phyloP scores from a whole-genome alignment of 2,329 filamentous ascomycete species.

The Amphichorda felina region DNA sequence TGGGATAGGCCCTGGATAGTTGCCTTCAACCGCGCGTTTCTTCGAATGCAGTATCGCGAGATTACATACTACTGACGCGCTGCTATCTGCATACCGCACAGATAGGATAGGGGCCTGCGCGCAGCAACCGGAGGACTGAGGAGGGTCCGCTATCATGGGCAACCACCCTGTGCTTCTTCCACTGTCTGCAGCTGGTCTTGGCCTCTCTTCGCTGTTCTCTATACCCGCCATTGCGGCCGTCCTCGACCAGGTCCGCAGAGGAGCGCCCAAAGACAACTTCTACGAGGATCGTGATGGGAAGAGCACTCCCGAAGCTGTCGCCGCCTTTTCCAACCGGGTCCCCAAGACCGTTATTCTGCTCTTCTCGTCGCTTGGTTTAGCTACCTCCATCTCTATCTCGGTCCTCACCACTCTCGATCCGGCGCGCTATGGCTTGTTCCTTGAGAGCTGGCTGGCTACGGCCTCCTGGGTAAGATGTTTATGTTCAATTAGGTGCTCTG shows the following conservation, averaged over 20 bases:
- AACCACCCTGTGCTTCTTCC: slow-evolving; percentile 8
- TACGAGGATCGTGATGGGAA: slow-evolving; percentile 62
- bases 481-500: neutral
- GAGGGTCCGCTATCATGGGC: neutral
- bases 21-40: too few species aligned
- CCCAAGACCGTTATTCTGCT: slow-evolving; percentile 43
- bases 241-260: slow-evolving; percentile 19
- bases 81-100: too few species aligned
- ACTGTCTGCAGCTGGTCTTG: slow-evolving; percentile 20
- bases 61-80: too few species aligned
- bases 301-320: slow-evolving; percentile 50
- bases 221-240: slow-evolving; percentile 22
- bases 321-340: slow-evolving; percentile 47
- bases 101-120: too few species aligned
- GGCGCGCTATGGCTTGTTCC: slow-evolving; percentile 23
- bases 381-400: slow-evolving; percentile 42
- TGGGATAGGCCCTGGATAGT: too few species aligned
- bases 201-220: slow-evolving; percentile 20
- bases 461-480: slow-evolving; percentile 44
- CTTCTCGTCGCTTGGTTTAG: slow-evolving; percentile 40
- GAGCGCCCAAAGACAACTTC: slow-evolving; percentile 27
- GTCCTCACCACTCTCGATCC: slow-evolving; percentile 34
- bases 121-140: too few species aligned
- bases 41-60: too few species aligned
- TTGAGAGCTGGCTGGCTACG: slow-evolving; percentile 49